These are phyloP conservation scores for Eucalyptus coolabah DNA, from an alignment of 345 rosid genomes.

Conservation along the genomic window DNA sequence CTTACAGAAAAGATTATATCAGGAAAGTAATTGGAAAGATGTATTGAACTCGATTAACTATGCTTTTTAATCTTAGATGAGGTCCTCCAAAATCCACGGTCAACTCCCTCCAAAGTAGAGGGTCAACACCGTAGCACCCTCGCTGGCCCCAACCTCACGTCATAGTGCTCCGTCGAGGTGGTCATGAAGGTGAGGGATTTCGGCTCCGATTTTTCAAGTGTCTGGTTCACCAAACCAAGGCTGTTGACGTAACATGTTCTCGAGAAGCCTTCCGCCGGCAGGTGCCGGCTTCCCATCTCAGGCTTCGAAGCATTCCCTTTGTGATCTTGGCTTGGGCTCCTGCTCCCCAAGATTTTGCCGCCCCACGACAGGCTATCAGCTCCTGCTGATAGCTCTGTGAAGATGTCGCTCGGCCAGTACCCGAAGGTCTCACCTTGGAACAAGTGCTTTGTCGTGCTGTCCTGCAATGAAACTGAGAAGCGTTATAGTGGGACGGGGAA, in stretches of 20 bases:
- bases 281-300: neutral
- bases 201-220: neutral
- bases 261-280: neutral
- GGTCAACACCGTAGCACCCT: neutral
- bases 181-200: neutral
- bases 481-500: neutral
- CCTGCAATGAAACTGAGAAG: neutral
- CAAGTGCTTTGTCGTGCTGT: neutral
- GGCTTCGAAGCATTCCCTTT: neutral
- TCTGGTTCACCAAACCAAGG: neutral
- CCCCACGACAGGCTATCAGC: neutral
- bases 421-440: neutral
- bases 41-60: neutral
- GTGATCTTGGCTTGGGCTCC: fast-evolving
- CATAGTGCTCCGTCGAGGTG: neutral
- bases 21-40: neutral
- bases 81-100: neutral
- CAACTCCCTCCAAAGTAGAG: neutral
- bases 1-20: neutral
- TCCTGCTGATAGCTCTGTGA: neutral
- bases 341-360: neutral
- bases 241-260: neutral
- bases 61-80: neutral
- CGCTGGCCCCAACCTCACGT: neutral
- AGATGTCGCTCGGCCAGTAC: neutral